These are phyloP conservation scores for Podospora didyma DNA, from an alignment of 495 filamentous ascomycete species.

Conservation along the genomic window DNA sequence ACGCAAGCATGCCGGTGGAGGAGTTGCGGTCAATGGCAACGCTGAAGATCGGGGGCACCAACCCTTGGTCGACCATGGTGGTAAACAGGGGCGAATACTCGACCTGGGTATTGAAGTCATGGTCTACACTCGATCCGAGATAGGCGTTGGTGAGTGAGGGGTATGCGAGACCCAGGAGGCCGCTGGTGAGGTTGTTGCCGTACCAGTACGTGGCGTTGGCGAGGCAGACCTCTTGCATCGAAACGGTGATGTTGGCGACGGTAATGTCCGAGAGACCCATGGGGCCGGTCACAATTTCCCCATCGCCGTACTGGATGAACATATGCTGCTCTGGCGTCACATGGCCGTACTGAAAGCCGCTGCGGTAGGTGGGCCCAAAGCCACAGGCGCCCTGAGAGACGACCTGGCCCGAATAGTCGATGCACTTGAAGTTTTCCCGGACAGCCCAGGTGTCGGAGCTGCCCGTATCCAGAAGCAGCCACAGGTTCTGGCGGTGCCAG, in stretches of 20 bases:
- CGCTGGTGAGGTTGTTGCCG: slow-evolving; percentile 45
- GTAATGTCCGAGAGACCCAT: slow-evolving; percentile 56
- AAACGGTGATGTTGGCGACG: slow-evolving; percentile 51
- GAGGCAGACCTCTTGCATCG: slow-evolving; percentile 43
- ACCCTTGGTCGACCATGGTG: slow-evolving; percentile 50
- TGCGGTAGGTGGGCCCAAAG: slow-evolving; percentile 21
- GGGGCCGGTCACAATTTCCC: slow-evolving; percentile 50
- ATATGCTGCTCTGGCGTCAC: slow-evolving; percentile 43
- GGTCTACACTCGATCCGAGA: slow-evolving; percentile 24
- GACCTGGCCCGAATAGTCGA: slow-evolving; percentile 18
- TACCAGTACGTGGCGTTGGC: slow-evolving; percentile 40
- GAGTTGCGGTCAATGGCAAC: slow-evolving; percentile 42
- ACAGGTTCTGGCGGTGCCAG: slow-evolving; percentile 24
- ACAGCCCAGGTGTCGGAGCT: slow-evolving; percentile 59
- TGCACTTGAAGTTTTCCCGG: slow-evolving; percentile 21
- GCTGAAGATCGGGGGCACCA: slow-evolving; percentile 53
- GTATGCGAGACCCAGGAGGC: slow-evolving; percentile 60
- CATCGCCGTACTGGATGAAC: slow-evolving; percentile 57
- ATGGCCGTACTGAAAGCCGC: slow-evolving; percentile 22
- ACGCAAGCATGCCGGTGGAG: slow-evolving; percentile 42
- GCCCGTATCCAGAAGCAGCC: slow-evolving; percentile 58
- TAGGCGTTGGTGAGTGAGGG: slow-evolving; percentile 49
- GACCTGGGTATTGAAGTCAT: slow-evolving; percentile 26
- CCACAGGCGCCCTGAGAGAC: slow-evolving; percentile 23
- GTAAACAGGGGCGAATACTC: slow-evolving; percentile 56